Conservation (phyloP, 768 basidiomycete genomes). For the Suillus brevipes region DNA sequence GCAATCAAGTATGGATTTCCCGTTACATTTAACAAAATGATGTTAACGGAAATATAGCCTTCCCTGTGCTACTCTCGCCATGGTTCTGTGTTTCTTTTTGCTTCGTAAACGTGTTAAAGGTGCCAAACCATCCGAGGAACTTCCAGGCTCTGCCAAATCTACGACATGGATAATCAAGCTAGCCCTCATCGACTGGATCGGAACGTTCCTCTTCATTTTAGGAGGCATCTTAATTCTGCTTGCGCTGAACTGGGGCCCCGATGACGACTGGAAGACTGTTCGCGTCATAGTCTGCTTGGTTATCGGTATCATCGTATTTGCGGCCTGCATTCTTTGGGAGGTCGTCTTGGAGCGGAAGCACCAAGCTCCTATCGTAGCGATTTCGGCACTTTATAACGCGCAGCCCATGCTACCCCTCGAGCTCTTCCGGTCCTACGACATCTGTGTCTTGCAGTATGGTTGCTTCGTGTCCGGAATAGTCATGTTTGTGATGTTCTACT, state of each 20-base stretch:
- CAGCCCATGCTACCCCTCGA: slow-evolving; percentile 49
- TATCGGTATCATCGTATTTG: slow-evolving; percentile 44
- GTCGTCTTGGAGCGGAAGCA: slow-evolving; percentile 34
- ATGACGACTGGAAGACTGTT: slow-evolving; percentile 39
- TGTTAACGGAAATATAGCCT: slow-evolving; percentile 32
- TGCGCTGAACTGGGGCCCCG: slow-evolving; percentile 53
- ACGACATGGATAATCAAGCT: slow-evolving; percentile 30
- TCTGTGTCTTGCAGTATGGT: slow-evolving; percentile 39
- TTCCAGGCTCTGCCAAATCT: slow-evolving; percentile 5
- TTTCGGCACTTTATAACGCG: slow-evolving; percentile 24
- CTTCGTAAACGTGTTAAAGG: slow-evolving; percentile 36
- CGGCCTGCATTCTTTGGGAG: slow-evolving; percentile 45
- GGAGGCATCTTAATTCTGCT: slow-evolving; percentile 49
- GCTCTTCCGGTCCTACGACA: slow-evolving; percentile 43
- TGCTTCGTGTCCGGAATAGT: slow-evolving; percentile 47
- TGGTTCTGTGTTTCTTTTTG: slow-evolving; percentile 42
- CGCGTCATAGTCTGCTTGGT: slow-evolving; percentile 49
- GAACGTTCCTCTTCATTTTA: slow-evolving; percentile 42
- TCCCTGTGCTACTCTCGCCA: slow-evolving; percentile 37
- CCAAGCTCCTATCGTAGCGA: background rate
- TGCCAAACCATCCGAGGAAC: slow-evolving; percentile 15
- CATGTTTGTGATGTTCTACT: slow-evolving; percentile 55
- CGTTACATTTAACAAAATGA: background rate
- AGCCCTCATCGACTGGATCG: slow-evolving; percentile 47
- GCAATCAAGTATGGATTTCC: slow-evolving; percentile 48